These are phyloP conservation scores for Samsoniella hepiali DNA, from an alignment of 2,329 filamentous ascomycete species.

Conservation along the genomic window DNA sequence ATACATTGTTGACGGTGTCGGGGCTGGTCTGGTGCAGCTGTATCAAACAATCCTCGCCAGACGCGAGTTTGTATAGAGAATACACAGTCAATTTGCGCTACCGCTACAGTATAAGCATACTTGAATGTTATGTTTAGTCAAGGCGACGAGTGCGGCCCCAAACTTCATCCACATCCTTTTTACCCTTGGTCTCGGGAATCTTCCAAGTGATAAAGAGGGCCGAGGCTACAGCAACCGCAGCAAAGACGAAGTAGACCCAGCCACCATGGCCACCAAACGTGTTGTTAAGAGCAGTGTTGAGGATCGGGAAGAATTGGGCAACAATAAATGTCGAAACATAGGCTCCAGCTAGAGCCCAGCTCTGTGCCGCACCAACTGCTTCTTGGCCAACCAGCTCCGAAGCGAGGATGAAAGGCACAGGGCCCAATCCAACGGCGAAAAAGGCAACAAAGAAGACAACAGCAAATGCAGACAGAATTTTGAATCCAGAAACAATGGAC, in stretches of 20 bases:
- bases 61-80: conserved; percentile 33
- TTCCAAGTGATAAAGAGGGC: conserved; percentile 67
- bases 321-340: conserved; percentile 90
- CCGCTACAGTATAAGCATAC: background rate
- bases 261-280: conserved; percentile 62
- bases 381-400: conserved; percentile 88
- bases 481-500: conserved; percentile 70
- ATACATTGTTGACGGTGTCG: conserved; percentile 76
- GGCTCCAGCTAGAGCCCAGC: conserved; percentile 80
- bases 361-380: conserved; percentile 87
- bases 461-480: conserved; percentile 74
- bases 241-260: conserved; percentile 90
- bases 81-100: background rate
- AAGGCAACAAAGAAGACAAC: conserved; percentile 84
- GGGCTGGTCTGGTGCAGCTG: conserved; percentile 62
- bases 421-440: conserved; percentile 87
- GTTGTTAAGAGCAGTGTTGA: conserved; percentile 70
- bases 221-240: conserved; percentile 65
- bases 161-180: conserved; percentile 81
- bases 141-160: conserved; percentile 67
- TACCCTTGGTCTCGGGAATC: conserved; percentile 87
- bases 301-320: conserved; percentile 88
- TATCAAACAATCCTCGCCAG: conserved; percentile 51
- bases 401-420: conserved; percentile 90
- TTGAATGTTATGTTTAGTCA: conserved; percentile 37